phyloP scores from a whole-genome alignment of 2,329 filamentous ascomycete species.

The Nectriaceae sp. region DNA sequence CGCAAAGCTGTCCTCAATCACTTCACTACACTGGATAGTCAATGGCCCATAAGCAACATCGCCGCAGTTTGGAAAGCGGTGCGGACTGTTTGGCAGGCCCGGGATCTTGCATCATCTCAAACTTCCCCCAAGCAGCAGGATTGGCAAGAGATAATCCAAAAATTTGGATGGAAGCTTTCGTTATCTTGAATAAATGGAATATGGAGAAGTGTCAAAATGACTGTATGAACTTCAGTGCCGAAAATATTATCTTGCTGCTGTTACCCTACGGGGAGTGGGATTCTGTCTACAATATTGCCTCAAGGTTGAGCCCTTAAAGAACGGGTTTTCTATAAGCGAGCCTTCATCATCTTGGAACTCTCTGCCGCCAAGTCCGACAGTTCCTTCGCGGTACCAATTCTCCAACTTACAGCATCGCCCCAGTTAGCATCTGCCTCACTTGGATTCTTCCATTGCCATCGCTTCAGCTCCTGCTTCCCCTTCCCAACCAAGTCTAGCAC shows the following conservation, averaged over 20 bases:
- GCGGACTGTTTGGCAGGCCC: constrained; percentile 22
- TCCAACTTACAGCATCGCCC: constrained; percentile 10
- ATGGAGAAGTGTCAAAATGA: too few relatives aligned
- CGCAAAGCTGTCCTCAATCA: constrained; percentile 22
- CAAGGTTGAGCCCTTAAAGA: too few relatives aligned
- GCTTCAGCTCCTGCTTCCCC: constrained; percentile 41
- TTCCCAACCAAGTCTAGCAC: constrained; percentile 48
- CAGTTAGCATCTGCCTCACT: constrained; percentile 1
- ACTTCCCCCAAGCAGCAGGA: constrained; percentile 13
- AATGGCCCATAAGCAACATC: constrained; percentile 28
- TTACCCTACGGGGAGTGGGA: too few relatives aligned
- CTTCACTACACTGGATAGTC: constrained; percentile 20
- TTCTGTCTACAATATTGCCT: too few relatives aligned
- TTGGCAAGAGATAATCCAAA: constrained; percentile 25
- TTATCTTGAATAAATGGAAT: constrained; percentile 7
- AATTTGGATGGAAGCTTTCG: constrained; percentile 26
- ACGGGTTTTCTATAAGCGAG: constrained; percentile 2
- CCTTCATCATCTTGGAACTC: constrained; percentile 6
- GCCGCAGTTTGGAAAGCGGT: constrained; percentile 24
- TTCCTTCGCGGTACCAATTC: constrained; percentile 10
- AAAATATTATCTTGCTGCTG: too few relatives aligned
- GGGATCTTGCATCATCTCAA: constrained; percentile 14
- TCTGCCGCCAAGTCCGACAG: constrained; percentile 7
- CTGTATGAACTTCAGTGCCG: background rate
- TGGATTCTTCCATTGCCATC: constrained; percentile 54